phyloP scores from a whole-genome alignment of 108 stramenopile species.

The Nitzschia palea region DNA sequence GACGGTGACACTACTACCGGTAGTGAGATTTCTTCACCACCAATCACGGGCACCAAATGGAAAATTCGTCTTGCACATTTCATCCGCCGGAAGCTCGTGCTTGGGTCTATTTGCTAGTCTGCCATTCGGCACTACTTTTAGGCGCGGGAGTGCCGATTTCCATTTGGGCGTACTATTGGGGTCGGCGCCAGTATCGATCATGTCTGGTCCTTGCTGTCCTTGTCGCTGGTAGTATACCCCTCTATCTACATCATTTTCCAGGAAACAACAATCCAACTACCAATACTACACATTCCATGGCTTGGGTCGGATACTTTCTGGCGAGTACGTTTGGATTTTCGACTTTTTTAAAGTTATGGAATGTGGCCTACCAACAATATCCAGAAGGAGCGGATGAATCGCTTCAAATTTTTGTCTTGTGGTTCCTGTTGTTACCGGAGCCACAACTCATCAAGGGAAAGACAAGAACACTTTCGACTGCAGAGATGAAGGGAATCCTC shows the following conservation, averaged over 20 bases:
- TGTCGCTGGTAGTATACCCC: neutral
- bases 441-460: conserved; percentile 35
- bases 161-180: neutral
- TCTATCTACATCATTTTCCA: neutral
- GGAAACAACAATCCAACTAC: neutral
- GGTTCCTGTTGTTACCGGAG: conserved; percentile 38
- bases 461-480: neutral
- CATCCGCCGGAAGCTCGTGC: neutral
- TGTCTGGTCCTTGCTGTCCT: neutral
- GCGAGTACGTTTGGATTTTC: conserved; percentile 31
- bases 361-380: conserved; percentile 21
- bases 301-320: conserved; percentile 29
- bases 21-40: no score
- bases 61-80: neutral
- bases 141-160: neutral
- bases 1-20: no score
- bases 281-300: neutral
- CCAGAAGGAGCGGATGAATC: conserved; percentile 25
- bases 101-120: neutral
- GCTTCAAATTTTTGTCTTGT: conserved; percentile 22
- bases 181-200: neutral
- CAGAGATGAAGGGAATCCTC: conserved; percentile 2
- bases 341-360: conserved; percentile 31
- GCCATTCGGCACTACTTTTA: neutral
- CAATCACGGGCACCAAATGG: neutral